Evolutionary conservation across 768 basidiomycete genomes (phyloP), one percentile per base, ranked within the genome.

Genomic region (Rhizopogon rudus): DNA sequence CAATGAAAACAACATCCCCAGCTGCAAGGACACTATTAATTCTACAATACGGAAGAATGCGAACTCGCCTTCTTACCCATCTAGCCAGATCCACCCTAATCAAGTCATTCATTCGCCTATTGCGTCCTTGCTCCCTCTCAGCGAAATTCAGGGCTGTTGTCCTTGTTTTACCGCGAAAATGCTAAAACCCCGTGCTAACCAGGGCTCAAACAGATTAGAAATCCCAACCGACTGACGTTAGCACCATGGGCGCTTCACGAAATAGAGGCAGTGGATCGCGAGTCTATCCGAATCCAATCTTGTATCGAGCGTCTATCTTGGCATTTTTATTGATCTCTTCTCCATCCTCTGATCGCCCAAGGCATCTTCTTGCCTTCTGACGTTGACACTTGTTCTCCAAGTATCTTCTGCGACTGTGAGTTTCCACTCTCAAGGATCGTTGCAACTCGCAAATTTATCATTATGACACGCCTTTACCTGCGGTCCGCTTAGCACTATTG

Each of bases 401-500:
- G 29, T 31, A 17, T 17, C 28, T 44, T 46, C 12, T 46, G n/a
- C 29, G 6, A 12, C 29, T 45, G 8, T 3, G 6, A 17, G 28
- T 31, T 29, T 17, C 16, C 25, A 44, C 3, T 40, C 6, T n/a
- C 14, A 17, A 31, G 28, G 3, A 9, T 17, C n/a, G 2, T 45
- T 28, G 3, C 44, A 46, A 46, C 25, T 25, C 4, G 25, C 25
- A 25, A 25, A 4, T 3, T 25, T 25, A 25, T 25, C 25, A 25
- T 25, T 25, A 25, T 25, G 25, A 53, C 63, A 67, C 57, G 65
- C 59, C 57, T 69, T 59, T 69, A 54, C 67, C 63, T 67, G 65
- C 65, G 67, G 63, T 61, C 57, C 61, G 61, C 61, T 56, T 61
- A 58, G 35, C 54, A 35, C 31, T 45, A 66, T 58, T 60, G 17